Conservation (phyloP, 352 stramenopile species). For the Plasmopara muralis region DNA sequence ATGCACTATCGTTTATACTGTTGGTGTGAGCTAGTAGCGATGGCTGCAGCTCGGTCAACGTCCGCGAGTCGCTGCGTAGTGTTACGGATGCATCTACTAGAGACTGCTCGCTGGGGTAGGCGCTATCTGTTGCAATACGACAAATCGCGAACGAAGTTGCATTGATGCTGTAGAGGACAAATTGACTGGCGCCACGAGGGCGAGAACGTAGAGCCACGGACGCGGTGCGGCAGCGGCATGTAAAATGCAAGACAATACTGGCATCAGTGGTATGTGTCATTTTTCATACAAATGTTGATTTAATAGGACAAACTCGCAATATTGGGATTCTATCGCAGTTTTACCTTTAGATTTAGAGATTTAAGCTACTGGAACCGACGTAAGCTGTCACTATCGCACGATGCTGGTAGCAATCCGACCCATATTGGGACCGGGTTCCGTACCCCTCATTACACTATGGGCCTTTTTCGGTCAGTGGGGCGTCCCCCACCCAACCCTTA, state of each 20-base stretch:
- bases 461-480: too few species aligned
- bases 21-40: slow-evolving; percentile 15
- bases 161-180: slow-evolving; percentile 24
- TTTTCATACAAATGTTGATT: too few species aligned
- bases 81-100: slow-evolving; percentile 29
- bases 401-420: too few species aligned
- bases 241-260: slow-evolving; percentile 40
- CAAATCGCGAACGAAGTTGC: slow-evolving; percentile 28
- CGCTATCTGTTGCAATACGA: slow-evolving; percentile 21
- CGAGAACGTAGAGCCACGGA: slow-evolving; percentile 22
- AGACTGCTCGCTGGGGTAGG: background rate
- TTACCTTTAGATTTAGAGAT: too few species aligned
- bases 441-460: too few species aligned
- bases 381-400: too few species aligned
- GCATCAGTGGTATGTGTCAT: slow-evolving; percentile 2
- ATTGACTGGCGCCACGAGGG: slow-evolving; percentile 30
- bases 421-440: too few species aligned
- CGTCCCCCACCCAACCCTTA: too few species aligned
- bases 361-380: too few species aligned
- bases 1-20: background rate
- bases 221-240: slow-evolving; percentile 47
- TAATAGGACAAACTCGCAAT: too few species aligned
- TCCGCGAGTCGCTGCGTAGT: slow-evolving; percentile 12
- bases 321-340: too few species aligned
- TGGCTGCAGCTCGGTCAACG: slow-evolving; percentile 18